These are phyloP conservation scores for Saturnispora hagleri DNA, from an alignment of 805 yeast genomes.

Conservation along the genomic window DNA sequence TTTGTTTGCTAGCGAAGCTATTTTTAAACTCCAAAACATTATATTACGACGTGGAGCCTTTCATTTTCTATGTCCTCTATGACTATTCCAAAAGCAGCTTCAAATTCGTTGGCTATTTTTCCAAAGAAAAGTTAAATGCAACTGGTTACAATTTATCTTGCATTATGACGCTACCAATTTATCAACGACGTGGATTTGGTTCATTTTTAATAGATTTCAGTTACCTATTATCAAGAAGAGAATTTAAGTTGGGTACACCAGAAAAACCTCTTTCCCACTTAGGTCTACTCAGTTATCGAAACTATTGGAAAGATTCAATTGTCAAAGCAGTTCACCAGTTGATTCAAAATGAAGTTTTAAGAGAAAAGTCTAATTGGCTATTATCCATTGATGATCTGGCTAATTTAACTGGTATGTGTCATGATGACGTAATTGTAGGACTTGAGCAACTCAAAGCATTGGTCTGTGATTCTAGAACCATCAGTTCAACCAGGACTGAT, in stretches of 20 bases:
- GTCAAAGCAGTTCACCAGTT: slow-evolving; percentile 36
- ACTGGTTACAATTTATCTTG: slow-evolving; percentile 83
- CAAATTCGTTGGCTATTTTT: slow-evolving; percentile 90
- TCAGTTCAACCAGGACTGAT: slow-evolving; percentile 33
- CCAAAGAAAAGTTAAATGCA: slow-evolving; percentile 72
- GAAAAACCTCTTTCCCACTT: slow-evolving; percentile 88
- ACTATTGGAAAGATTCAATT: slow-evolving; percentile 71
- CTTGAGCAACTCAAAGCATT: slow-evolving; percentile 68
- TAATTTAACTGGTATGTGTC: slow-evolving; percentile 71
- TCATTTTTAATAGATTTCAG: slow-evolving; percentile 82
- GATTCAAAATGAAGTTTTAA: slow-evolving; percentile 2
- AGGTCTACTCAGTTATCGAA: slow-evolving; percentile 77
- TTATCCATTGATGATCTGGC: slow-evolving; percentile 55
- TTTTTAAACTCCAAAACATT: slow-evolving; percentile 86
- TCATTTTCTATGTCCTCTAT: slow-evolving; percentile 77
- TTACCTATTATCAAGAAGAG: slow-evolving; percentile 66
- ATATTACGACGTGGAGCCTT: slow-evolving; percentile 93
- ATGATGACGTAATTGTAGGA: slow-evolving; percentile 81
- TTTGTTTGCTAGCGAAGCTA: slow-evolving; percentile 82
- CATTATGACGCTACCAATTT: slow-evolving; percentile 79
- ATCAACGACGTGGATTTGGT: slow-evolving; percentile 86
- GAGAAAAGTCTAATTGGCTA: background rate
- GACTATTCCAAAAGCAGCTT: slow-evolving; percentile 48
- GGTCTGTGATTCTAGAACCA: slow-evolving; percentile 18
- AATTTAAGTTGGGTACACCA: slow-evolving; percentile 81